Percentiles rank a stretch among this genome's conserved stretches.
Evolutionary conservation across 2,329 filamentous ascomycete genomes (phyloP).

Genomic region (Ascocoryne sarcoides): DNA sequence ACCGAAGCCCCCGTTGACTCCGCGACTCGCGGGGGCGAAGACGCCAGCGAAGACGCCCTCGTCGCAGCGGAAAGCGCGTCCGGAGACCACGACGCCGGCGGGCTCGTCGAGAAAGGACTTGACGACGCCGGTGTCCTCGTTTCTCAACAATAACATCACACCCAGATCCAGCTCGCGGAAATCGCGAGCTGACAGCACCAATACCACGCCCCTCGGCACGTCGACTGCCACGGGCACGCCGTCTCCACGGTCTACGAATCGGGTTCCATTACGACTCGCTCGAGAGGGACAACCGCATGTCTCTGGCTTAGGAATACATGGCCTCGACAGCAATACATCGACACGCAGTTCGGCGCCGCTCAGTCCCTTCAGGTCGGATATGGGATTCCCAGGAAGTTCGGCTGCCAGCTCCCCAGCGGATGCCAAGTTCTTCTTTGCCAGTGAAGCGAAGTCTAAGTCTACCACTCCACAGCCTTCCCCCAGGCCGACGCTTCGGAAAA

Average conservation of each 20-base stretch:
- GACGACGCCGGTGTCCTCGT: conserved; percentile 43
- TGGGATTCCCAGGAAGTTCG: conserved; percentile 22
- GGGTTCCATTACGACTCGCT: conserved; percentile 9
- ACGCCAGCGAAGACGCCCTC: conserved; percentile 22
- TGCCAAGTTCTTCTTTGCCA: conserved; percentile 87
- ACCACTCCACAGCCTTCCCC: conserved; percentile 7
- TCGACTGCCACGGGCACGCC: conserved; percentile 39
- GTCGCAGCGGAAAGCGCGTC: conserved; percentile 44
- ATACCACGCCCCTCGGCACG: conserved; percentile 56
- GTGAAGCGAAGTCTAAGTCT: conserved; percentile 55
- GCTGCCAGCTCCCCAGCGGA: conserved; percentile 27
- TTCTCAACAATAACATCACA: conserved; percentile 62
- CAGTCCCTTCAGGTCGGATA: conserved; percentile 32
- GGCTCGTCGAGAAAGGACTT: conserved; percentile 37
- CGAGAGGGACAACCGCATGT: conserved; percentile 22
- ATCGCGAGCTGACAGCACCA: conserved; percentile 59
- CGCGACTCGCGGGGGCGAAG: conserved; percentile 41
- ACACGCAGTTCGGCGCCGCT: conserved; percentile 32
- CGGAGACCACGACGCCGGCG: conserved; percentile 16
- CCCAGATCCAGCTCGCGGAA: conserved; percentile 69
- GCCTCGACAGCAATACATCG: conserved; percentile 21
- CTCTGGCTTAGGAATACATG: conserved; percentile 18
- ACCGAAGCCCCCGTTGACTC: conserved; percentile 45
- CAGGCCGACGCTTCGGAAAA: conserved; percentile 16
- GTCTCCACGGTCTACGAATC: conserved; percentile 5